Base-by-base conservation (phyloP, 306 rosid species). In the Medicago arabica region DNA sequence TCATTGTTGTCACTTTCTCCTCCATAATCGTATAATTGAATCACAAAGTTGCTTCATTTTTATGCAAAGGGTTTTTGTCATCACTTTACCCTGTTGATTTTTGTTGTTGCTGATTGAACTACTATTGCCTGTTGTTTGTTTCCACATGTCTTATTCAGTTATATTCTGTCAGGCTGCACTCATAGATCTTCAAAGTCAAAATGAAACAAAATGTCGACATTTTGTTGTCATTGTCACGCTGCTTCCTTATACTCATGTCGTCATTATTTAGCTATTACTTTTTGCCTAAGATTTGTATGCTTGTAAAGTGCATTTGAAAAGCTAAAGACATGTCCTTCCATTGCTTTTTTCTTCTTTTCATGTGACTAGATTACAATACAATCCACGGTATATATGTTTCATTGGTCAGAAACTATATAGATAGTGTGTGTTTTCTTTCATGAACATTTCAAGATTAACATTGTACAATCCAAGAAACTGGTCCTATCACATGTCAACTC, bases 191-290 rank as follows among this genome's bases (percentile, higher is more conserved):
- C 71, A 6, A 65, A 19, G 61, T 55, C 61, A 55, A 55, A 55
- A 55, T 55, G 7, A 18, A 55, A 18, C 31, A 9, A 55, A 67
- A 7, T 71, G 75, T 71, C 50, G 51, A 71, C 75, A 53, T 36
- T 36, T 38, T 34, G 0, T n/a, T 18, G 64, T 36, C 75, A 71
- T 71, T 16, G 34, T 49, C 61, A 25, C 8, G 55, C 1, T 69
- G 6, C 61, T 25, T 23, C 60, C 4, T 53, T 49, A n/a, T n/a
- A 71, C 17, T 17, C 17, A 71, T 71, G 75, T 53, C 16, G 64
- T 71, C 75, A 71, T 53, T 71, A 9, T 50, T 51, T 34, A 9
- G 49, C 49, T 40, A 65, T n/a, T 34, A 15, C 46, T n/a, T 62
- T 62, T 62, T n/a, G 1, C 21, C 12, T 34, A n/a, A 21, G 23